Percentiles rank a stretch among this genome's conserved stretches.
phyloP scores from a whole-genome alignment of 352 stramenopile genomes.

The Pythium myriotylum region DNA sequence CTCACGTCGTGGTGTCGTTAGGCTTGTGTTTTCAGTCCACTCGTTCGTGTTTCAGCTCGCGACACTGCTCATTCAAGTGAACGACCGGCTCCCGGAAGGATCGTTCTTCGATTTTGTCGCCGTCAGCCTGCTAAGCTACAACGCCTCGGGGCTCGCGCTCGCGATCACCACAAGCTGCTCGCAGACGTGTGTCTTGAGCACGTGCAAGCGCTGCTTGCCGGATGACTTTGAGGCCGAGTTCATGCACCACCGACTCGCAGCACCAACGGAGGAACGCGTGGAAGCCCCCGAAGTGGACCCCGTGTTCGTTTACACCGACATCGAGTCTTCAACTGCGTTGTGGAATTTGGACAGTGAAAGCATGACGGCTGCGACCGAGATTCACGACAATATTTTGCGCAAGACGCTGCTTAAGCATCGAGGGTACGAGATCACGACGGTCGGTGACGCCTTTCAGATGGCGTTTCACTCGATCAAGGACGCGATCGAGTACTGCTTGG shows the following conservation, averaged over 20 bases:
- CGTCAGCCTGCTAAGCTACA: constrained; percentile 12
- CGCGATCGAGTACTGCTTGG: constrained; percentile 56
- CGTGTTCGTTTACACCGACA: constrained; percentile 33
- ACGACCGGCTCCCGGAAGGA: neutral
- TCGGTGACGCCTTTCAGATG: constrained; percentile 62
- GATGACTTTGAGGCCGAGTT: constrained; percentile 16
- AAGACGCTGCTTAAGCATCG: constrained; percentile 37
- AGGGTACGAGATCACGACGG: constrained; percentile 72
- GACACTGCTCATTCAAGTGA: constrained; percentile 13
- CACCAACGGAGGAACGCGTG: neutral
- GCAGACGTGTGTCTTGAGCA: constrained; percentile 14
- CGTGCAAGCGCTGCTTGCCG: neutral
- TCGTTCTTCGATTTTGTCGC: constrained; percentile 2
- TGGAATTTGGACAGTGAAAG: constrained; percentile 31
- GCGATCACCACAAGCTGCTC: constrained; percentile 16
- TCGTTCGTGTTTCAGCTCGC: constrained; percentile 50
- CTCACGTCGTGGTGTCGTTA: constrained; percentile 3
- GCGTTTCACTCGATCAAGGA: constrained; percentile 64
- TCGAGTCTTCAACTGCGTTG: neutral
- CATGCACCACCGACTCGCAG: neutral
- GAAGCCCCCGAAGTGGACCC: constrained; percentile 13
- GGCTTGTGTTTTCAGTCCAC: constrained; percentile 56
- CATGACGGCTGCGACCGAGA: constrained; percentile 20
- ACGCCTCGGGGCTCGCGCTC: constrained; percentile 5
- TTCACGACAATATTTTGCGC: constrained; percentile 32